Conservation (phyloP, 2,329 filamentous ascomycete species). For the Monilinia fructigena region DNA sequence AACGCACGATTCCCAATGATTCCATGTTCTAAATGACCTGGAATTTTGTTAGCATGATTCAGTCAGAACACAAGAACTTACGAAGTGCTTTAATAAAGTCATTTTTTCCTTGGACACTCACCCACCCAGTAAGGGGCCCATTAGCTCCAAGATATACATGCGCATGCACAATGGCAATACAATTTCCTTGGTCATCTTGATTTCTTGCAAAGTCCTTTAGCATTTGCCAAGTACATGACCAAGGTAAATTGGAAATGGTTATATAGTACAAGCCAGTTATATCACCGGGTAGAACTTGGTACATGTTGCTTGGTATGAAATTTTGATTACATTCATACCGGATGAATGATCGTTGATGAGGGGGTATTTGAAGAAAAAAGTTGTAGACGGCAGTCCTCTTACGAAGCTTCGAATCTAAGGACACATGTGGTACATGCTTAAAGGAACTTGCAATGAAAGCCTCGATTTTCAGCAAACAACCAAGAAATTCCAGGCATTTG, state of each 20-base stretch:
- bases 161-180: constrained; percentile 33
- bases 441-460: not conserved
- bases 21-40: constrained; percentile 32
- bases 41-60: not conserved
- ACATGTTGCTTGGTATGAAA: constrained; percentile 19
- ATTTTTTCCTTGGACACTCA: constrained; percentile 29
- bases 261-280: constrained; percentile 26
- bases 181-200: constrained; percentile 25
- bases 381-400: not conserved
- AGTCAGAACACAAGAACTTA: constrained; percentile 23
- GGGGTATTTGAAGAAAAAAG: not conserved
- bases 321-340: not conserved
- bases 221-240: constrained; percentile 33
- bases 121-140: constrained; percentile 31
- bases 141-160: constrained; percentile 27
- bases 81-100: constrained; percentile 31
- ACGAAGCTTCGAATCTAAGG: not conserved
- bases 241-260: constrained; percentile 26
- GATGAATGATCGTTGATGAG: not conserved
- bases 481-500: constrained; percentile 1
- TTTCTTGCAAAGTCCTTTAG: constrained; percentile 35
- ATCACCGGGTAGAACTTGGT: constrained; percentile 24
- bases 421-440: not conserved
- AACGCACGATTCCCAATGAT: constrained; percentile 28
- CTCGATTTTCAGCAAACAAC: not conserved